phyloP scores from a whole-genome alignment of 805 yeast genomes.

The Ogataea dorogensis region DNA sequence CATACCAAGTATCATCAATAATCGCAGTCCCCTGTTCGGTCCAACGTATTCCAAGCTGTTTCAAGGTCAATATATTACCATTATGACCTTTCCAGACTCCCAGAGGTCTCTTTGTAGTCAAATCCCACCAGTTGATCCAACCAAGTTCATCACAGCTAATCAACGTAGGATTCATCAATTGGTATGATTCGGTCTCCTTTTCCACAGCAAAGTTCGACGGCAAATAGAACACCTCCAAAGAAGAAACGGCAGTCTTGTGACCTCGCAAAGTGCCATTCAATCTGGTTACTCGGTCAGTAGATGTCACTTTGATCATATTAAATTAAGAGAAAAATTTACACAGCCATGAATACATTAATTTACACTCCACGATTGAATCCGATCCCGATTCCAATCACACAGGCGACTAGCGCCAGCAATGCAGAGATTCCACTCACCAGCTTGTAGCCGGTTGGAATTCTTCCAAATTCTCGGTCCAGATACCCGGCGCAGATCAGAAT shows the following conservation, averaged over 20 bases:
- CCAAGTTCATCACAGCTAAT: conserved; percentile 65
- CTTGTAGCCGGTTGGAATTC: conserved; percentile 23
- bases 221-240: conserved; percentile 17
- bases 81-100: conserved; percentile 62
- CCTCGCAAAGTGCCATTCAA: conserved; percentile 21
- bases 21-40: conserved; percentile 14
- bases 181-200: conserved; percentile 10
- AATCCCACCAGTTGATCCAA: conserved; percentile 62
- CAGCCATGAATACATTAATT: conserved; percentile 4
- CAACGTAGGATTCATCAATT: conserved; percentile 37
- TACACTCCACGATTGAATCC: conserved; percentile 19
- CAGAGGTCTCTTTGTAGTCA: conserved; percentile 53
- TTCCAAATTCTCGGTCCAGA: conserved; percentile 28
- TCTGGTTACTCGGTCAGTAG: conserved; percentile 7
- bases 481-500: conserved; percentile 28
- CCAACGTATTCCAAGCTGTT: conserved; percentile 42
- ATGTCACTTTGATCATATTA: conserved; percentile 5
- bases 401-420: conserved; percentile 15
- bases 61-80: conserved; percentile 46
- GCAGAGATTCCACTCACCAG: conserved; percentile 23
- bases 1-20: conserved; percentile 32
- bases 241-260: conserved; percentile 14
- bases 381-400: conserved; percentile 28
- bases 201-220: conserved; percentile 17
- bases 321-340: not conserved